Conservation (phyloP, 2,329 filamentous ascomycete species). For the Ilyonectria mors-panacis region DNA sequence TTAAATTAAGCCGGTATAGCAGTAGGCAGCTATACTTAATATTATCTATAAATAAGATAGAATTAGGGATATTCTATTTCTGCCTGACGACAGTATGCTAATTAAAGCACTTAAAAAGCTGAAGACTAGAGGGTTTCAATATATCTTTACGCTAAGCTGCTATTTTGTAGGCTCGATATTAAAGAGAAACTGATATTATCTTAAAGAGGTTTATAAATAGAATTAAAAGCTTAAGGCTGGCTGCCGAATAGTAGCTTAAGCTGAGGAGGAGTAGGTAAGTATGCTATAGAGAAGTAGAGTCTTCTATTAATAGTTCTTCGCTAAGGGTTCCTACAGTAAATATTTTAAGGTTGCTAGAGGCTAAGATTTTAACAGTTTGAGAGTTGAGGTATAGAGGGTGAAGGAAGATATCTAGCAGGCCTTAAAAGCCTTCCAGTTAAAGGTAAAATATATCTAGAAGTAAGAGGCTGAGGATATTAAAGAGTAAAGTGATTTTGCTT, state of each 20-base stretch:
- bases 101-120: neutral
- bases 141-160: neutral
- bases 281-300: neutral
- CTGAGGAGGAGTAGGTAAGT: neutral
- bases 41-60: neutral
- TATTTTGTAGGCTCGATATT: neutral
- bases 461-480: neutral
- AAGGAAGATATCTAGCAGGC: neutral
- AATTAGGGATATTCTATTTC: neutral
- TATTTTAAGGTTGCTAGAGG: neutral
- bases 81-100: neutral
- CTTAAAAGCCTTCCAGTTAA: neutral
- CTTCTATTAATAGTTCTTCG: slow-evolving; percentile 1
- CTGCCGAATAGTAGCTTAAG: neutral
- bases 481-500: neutral
- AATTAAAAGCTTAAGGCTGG: neutral
- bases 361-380: neutral
- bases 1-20: neutral
- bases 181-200: neutral
- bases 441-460: neutral
- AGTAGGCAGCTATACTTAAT: neutral
- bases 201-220: neutral
- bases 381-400: neutral
- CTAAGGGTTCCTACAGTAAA: neutral
- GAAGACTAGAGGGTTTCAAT: neutral